phyloP scores from a whole-genome alignment of 148 eudicot genomes.

The Simmondsia chinensis region DNA sequence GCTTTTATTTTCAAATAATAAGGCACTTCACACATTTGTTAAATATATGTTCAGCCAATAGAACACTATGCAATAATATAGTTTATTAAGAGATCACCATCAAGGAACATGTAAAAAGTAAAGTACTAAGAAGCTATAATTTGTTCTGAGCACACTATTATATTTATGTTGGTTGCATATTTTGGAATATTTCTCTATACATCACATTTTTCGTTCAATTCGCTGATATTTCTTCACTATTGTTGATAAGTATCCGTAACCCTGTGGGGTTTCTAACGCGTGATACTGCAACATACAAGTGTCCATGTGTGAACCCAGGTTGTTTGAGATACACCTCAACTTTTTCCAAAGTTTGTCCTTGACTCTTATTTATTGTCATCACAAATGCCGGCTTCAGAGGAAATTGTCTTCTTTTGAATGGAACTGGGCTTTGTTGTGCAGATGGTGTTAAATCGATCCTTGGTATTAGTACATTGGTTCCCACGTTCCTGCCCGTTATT shows the following conservation, averaged over 20 bases:
- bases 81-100: too few relatives aligned
- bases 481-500: background rate
- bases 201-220: constrained; percentile 2
- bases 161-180: too few relatives aligned
- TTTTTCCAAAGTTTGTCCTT: constrained; percentile 5
- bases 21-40: too few relatives aligned
- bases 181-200: constrained; percentile 1
- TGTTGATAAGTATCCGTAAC: background rate
- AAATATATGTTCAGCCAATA: too few relatives aligned
- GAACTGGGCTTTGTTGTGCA: background rate
- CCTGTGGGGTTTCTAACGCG: background rate
- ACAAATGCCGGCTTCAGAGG: constrained; percentile 1
- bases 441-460: constrained; percentile 3
- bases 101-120: too few relatives aligned
- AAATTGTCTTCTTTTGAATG: constrained; percentile 2
- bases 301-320: constrained; percentile 8
- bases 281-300: constrained; percentile 4
- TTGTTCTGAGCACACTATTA: too few relatives aligned
- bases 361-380: constrained; percentile 12
- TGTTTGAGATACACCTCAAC: constrained; percentile 7
- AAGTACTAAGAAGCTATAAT: too few relatives aligned
- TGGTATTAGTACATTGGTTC: background rate
- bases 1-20: too few relatives aligned
- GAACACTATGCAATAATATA: too few relatives aligned
- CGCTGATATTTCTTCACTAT: too few relatives aligned